Base-by-base conservation (phyloP, 345 rosid genomes). In the Eucalyptus pumila region DNA sequence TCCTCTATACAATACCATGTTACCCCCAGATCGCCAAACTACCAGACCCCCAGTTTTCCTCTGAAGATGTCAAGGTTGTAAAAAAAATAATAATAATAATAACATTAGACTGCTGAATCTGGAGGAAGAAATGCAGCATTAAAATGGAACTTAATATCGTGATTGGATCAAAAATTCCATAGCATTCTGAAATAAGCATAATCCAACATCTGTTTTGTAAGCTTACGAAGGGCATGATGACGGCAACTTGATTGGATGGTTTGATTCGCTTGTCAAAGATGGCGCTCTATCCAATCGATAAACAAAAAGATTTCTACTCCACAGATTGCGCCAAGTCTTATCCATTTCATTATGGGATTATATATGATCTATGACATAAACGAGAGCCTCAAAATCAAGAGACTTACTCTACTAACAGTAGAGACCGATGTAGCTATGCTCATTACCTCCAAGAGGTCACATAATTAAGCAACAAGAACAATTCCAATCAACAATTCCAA, bases 31-130 rank as follows among this genome's bases (percentile, higher is more conserved):
- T 91, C 99, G 94, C 99, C 99, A 96, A 87, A 97, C 94, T 62
- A 96, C 99, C 92, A 96, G 86, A 48, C 99, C 99, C 87, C 99
- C 98, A n/a, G 99, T 97, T 93, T 95, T 97, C 50, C 94, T 95
- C 99, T 96, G 95, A 89, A 89, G 91, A 88, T 44, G 50, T 88
- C 87, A 45, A 44, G 24, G 47, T 76, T 76, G 83, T 34, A 32
- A 87, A 48, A 34, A 30, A 56, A 56, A 2, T 0, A 54, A 23
- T 2, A 81, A 4, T 5, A 23, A 21, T 2, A 23, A 56, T 4
- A 81, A 4, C 23, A 56, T 62, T 47, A 67, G 42, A 14, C 37
- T 48, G 65, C 72, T 54, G 40, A 52, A 54, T 45, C 48, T 51
- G 21, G 50, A 54, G 32, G 21, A 40, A 76, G 45, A 76, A 76